Evolutionary conservation across 371 early-diverging fungal species (phyloP).

Genomic region (Apophysomyces sp.): DNA sequence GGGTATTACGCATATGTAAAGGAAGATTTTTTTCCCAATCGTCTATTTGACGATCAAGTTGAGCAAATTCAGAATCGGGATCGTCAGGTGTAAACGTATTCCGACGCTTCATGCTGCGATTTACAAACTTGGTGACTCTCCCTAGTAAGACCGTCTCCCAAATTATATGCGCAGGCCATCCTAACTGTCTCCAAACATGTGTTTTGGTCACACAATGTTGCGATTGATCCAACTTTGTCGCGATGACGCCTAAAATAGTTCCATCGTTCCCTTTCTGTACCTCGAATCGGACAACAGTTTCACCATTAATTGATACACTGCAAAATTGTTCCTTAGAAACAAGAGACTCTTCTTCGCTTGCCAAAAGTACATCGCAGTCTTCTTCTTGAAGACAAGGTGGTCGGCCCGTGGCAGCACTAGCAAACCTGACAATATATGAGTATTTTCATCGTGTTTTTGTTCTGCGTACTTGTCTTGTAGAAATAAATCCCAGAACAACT

Average conservation of each 20-base stretch:
- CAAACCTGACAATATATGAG: neutral
- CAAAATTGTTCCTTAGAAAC: neutral
- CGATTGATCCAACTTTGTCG: neutral
- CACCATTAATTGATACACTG: neutral
- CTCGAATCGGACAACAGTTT: neutral
- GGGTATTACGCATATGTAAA: slow-evolving; percentile 2
- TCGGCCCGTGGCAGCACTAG: neutral
- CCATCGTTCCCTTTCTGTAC: neutral
- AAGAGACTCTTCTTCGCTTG: neutral
- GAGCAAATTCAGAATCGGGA: slow-evolving; percentile 5
- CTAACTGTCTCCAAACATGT: neutral
- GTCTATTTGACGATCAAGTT: slow-evolving; percentile 6
- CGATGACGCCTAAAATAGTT: neutral
- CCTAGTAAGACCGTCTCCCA: slow-evolving; percentile 7
- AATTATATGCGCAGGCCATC: neutral
- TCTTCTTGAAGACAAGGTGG: neutral
- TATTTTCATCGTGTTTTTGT: neutral
- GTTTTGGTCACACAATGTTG: neutral
- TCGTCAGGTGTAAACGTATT: neutral
- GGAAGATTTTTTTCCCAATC: slow-evolving; percentile 2
- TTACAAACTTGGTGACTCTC: slow-evolving; percentile 5
- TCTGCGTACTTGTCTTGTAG: neutral
- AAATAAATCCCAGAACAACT: neutral
- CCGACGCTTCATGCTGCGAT: neutral
- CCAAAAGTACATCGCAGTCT: neutral